A percentile compares a stretch with the other conserved stretches of the same genome.
phyloP scores from a whole-genome alignment of 2,329 filamentous ascomycete species.

The Aureobasidium sp. region DNA sequence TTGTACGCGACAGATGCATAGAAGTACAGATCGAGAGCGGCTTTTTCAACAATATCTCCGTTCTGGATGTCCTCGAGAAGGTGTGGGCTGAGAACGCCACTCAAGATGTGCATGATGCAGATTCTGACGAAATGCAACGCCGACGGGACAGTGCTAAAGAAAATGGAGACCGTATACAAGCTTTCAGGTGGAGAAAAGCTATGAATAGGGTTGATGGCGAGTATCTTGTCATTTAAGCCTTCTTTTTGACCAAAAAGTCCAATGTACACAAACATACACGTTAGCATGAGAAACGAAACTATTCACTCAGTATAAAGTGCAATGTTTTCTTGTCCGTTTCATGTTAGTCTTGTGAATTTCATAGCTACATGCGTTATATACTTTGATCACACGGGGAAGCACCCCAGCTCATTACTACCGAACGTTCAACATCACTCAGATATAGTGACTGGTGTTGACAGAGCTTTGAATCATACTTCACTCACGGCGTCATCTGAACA shows the following conservation, averaged over 20 bases:
- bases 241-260: not conserved
- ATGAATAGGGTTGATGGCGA: conserved; percentile 43
- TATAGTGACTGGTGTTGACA: too few species aligned
- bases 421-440: not conserved
- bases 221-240: conserved; percentile 40
- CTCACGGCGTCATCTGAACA: not conserved
- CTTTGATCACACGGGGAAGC: too few species aligned
- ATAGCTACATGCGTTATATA: too few species aligned
- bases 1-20: conserved; percentile 70
- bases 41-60: conserved; percentile 87
- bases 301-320: not conserved
- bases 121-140: conserved; percentile 20
- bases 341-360: not conserved
- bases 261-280: not conserved
- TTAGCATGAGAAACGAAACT: not conserved
- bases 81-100: conserved; percentile 52
- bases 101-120: conserved; percentile 18
- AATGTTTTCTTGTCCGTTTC: not conserved
- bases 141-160: conserved; percentile 18
- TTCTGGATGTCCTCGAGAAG: conserved; percentile 74
- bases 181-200: conserved; percentile 41
- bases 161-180: conserved; percentile 25
- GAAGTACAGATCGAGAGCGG: conserved; percentile 84
- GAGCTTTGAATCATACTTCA: not conserved
- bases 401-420: not conserved